Percentiles rank a stretch among this genome's conserved stretches.
Evolutionary conservation across 495 filamentous ascomycete genomes (phyloP).

Genomic region (Xylaria venustula): DNA sequence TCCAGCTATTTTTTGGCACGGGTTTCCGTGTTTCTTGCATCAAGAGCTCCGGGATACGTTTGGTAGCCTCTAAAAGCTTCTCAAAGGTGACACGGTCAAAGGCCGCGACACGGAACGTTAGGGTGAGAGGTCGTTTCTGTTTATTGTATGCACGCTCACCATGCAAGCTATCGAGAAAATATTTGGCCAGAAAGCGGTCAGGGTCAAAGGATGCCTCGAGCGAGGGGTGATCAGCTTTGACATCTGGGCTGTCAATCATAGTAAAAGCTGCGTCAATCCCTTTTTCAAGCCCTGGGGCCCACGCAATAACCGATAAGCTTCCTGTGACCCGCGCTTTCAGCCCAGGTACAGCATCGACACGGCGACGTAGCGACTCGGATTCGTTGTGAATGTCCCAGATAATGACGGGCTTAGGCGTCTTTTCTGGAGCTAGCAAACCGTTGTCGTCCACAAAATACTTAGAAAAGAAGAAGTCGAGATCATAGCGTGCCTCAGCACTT

Average conservation of each 20-base stretch:
- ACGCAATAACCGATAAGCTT: neutral
- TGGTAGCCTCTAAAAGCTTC: neutral
- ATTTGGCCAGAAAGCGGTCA: constrained; percentile 22
- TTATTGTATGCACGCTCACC: constrained; percentile 6
- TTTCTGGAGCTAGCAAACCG: neutral
- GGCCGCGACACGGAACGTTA: neutral
- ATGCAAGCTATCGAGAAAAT: constrained; percentile 19
- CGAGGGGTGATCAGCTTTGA: neutral
- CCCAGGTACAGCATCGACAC: neutral
- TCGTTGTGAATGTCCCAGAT: neutral
- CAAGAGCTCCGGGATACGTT: neutral
- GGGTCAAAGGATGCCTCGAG: constrained; percentile 11
- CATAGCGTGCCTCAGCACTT: constrained; percentile 6
- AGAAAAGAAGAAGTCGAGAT: neutral
- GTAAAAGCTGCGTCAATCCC: neutral
- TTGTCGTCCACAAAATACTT: constrained; percentile 6
- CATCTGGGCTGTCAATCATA: neutral
- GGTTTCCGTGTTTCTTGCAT: neutral
- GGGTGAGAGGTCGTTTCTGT: constrained; percentile 4
- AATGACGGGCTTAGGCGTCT: neutral
- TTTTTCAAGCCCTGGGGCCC: neutral
- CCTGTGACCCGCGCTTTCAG: neutral
- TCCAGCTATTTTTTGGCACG: neutral
- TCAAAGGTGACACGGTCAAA: neutral
- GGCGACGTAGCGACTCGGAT: neutral